Base-by-base conservation (phyloP, 768 basidiomycete species). In the Paxillus involutus region DNA sequence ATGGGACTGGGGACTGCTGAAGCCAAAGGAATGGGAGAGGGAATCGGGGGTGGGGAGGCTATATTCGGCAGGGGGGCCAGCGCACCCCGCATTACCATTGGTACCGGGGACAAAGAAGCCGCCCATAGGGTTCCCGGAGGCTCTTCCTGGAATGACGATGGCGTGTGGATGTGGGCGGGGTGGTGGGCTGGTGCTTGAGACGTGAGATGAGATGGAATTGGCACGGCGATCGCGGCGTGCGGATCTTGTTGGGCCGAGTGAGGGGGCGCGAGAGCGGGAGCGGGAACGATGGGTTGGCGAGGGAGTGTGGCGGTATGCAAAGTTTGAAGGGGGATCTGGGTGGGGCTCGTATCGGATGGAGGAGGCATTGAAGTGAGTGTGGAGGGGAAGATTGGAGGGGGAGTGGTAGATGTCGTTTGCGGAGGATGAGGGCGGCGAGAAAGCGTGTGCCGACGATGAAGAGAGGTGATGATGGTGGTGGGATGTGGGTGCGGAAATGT, bases 61-160 rank as follows among this genome's bases (percentile, higher is more conserved):
- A 61, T 76, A 80, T 43, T 77, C 75, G 6, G 69, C 66, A 47
- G 59, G 60, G 43, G 53, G 29, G 26, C 4, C 7, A 29, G 32
- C 7, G 35, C 26, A 26, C 6, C 33, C 32, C 44, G 32, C 43
- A 42, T 21, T 21, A 0, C 53, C 55, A 9, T 55, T 70, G 13
- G 59, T 44, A 1, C 61, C 59, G 24, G 67, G 63, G 41, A 70
- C 67, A 21, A 71, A 71, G 56, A 71, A 72, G 52, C 62, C 63
- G 1, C 66, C 62, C 66, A 70, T 69, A 44, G 64, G 5, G 61
- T 62, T 59, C 45, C 61, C 55, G 54, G 53, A 50, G 53, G 54
- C 64, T 19, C 73, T 68, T 17, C 77, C 71, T 7, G 86, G 89
- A 60, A 90, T 90, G 47, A 88, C 73, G 65, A 91, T 89, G 10